Conservation (phyloP, 139 green algal genomes). For the Tetratostichococcus sp. region DNA sequence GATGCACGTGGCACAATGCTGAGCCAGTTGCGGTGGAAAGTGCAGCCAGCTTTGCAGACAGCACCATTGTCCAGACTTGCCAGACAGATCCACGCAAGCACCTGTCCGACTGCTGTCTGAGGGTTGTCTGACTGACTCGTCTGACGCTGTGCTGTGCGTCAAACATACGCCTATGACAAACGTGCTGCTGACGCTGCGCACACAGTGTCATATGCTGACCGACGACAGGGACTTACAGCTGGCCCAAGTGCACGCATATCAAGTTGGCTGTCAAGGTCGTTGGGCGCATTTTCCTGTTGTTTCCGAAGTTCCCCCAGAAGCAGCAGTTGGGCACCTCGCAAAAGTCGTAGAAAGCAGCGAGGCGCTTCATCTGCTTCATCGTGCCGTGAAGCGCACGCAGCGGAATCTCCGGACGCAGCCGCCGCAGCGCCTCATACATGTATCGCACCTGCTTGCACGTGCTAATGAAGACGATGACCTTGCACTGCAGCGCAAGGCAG, state of each 20-base stretch:
- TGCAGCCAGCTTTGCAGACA: too few species aligned
- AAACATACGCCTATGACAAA: too few species aligned
- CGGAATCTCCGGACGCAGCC: constrained; percentile 84
- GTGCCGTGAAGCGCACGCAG: constrained; percentile 86
- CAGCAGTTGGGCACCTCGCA: constrained; percentile 53
- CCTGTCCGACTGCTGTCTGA: too few species aligned
- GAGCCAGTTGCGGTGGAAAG: not conserved
- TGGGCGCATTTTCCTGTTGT: too few species aligned
- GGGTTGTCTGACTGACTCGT: too few species aligned
- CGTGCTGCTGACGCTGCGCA: not conserved
- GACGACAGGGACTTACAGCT: not conserved
- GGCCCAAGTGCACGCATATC: not conserved
- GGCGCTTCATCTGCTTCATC: constrained; percentile 94
- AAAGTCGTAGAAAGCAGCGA: constrained; percentile 81
- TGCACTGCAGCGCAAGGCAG: constrained; percentile 16
- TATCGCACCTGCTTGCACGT: constrained; percentile 98
- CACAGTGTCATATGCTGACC: too few species aligned
- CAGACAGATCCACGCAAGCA: too few species aligned
- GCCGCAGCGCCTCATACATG: constrained; percentile 85
- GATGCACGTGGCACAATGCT: too few species aligned
- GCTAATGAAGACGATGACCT: constrained; percentile 90
- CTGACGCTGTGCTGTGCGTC: too few species aligned
- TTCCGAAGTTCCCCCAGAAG: too few species aligned
- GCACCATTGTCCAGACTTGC: too few species aligned
- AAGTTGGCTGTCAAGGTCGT: not conserved